Base-by-base conservation (phyloP, 306 rosid genomes). In the Vicia sativa region DNA sequence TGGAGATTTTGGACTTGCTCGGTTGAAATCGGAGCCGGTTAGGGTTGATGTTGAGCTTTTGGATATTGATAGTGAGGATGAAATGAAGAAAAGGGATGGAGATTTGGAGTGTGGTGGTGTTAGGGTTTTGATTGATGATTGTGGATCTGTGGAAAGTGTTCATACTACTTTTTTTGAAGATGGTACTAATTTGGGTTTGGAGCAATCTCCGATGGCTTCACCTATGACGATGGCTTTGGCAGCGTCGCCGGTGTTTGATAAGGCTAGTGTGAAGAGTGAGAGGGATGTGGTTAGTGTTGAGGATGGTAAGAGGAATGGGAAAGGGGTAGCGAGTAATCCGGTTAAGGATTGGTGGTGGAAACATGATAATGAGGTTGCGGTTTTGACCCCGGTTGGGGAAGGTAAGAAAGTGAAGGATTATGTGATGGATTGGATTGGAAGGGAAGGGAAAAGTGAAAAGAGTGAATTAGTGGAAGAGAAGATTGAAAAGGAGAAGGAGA, bases 371-470 rank as follows among this genome's bases (percentile, higher is more conserved):
- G 88, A 76, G 46, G 35, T 41, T 34, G 70, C 2, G 25, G 75
- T 45, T 3, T 21, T 50, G 26, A 56, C 59, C 0, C 63, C 64
- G 0, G 65, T 9, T 72, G 83, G 56, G 15, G 83, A 53, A 68
- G 70, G 64, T 76, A 80, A 78, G 86, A 82, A 62, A 63, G 93
- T 85, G 57, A 91, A 90, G 88, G 96, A 85, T 76, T 91, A 88
- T 65, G 97, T 95, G 35, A 85, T 87, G 91, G 95, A 88, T 45
- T 95, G 99, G 99, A 87, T 95, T 65, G 96, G 97, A 10, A 85
- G 84, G 15, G 99, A 93, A 58, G 83, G 88, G 31, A 82, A 82
- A 37, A 83, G 66, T 41, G 96, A 84, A 44, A 78, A 72, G 61
- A 50, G 63, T 29, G 86, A 79, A 19, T 87, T 74, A 77, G 62